Conservation (phyloP, 345 rosid genomes). For the Arabidopsis thaliana region TAIR10.1 NC_003070.9:28077001-28077500, state of each 20-base stretch:
- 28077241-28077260: conserved; percentile 89
- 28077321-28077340: conserved; percentile 99
- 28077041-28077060: conserved; percentile 49
- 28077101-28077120: conserved; percentile 98
- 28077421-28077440: conserved; percentile 63
- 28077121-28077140: conserved; percentile 97
- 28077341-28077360: conserved; percentile 99
- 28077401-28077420: conserved; percentile 73
- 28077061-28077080: conserved; percentile 74
- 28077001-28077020: conserved; percentile 37
- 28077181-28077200: conserved; percentile 85
- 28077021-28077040: conserved; percentile 3
- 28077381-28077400: conserved; percentile 89
- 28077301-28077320: conserved; percentile 85
- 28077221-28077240: conserved; percentile 72
- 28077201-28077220: conserved; percentile 95
- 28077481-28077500: conserved; percentile 84
- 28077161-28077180: conserved; percentile 92
- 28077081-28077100: conserved; percentile 96
- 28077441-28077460: conserved; percentile 86
- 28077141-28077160: conserved; percentile 96
- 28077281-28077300: conserved; percentile 96
- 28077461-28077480: conserved; percentile 87
- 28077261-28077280: conserved; percentile 97
- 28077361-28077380: conserved; percentile 89